Evolutionary conservation across 23 red algal species (phyloP), one percentile per base, ranked within the genome.

Genomic region (Gracilaria vermiculophylla): DNA sequence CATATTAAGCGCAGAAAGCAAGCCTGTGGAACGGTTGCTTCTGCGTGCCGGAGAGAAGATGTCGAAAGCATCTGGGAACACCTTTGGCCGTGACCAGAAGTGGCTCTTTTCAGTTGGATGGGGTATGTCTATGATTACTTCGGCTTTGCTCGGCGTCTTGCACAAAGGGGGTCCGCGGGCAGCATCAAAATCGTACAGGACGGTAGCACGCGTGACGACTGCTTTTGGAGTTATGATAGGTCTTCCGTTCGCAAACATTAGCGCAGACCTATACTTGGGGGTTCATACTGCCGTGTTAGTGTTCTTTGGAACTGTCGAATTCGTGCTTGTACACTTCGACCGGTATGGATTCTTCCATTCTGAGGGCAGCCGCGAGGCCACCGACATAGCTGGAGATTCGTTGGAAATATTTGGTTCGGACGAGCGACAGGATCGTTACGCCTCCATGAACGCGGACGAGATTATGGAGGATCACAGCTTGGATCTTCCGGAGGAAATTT

Each of bases 91-190:
- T 21, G 74, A 80, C 4, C 53, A 71, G 24, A 80, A 71, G 49
- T 93, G 90, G 90, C 24, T 93, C 25, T 93, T 85, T 51, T 84
- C 80, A 0, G 90, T 58, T 8, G 90, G 90, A 32, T 85, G 80
- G 80, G 73, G 65, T 10, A 69, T 53, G 25, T 83, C 90, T 0
- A 64, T 93, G 34, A 77, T 93, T 21, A 44, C 64, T 16, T 78
- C 69, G 12, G 79, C 47, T 33, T 23, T 55, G 23, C 32, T 93
- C 14, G 70, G 70, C 34, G 52, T 36, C 31, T 25, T 80, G n/a
- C 90, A 93, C 73, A 54, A 93, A 40, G 79, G 66, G 8, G 90
- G 90, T 23, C 61, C 78, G 23, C 79, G 90, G 2, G 90, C 78
- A 27, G 78, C 66, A 43, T 85, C 90, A 21, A 76, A 78, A 31